Evolutionary conservation across 768 basidiomycete genomes (phyloP).

Genomic region (Suillus decipiens): DNA sequence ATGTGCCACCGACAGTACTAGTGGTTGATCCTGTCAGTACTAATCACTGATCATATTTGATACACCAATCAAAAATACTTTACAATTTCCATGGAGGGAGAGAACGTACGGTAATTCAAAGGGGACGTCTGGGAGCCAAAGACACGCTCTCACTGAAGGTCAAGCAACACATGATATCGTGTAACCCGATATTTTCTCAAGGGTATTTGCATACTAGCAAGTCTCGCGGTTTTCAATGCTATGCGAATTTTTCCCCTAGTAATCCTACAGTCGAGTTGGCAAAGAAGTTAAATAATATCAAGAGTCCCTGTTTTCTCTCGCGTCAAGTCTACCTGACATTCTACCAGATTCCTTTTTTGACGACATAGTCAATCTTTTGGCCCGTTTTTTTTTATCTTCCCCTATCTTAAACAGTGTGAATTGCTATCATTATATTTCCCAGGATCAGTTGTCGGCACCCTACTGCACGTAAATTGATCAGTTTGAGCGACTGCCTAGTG

Average conservation of each 20-base stretch:
- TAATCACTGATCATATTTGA: neutral
- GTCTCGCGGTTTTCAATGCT: conserved; percentile 21
- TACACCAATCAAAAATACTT: neutral
- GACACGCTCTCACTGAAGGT: conserved; percentile 41
- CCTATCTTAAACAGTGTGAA: conserved; percentile 42
- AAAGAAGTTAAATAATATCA: conserved; percentile 51
- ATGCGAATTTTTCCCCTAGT: conserved; percentile 34
- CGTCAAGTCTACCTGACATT: conserved; percentile 62
- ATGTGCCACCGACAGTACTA: neutral
- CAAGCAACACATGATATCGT: conserved; percentile 69
- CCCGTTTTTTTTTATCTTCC: neutral
- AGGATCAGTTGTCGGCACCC: conserved; percentile 50
- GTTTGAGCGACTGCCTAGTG: neutral
- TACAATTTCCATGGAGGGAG: neutral
- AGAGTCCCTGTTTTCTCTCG: conserved; percentile 75
- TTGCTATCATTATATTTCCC: neutral
- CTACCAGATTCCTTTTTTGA: conserved; percentile 60
- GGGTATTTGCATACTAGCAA: conserved; percentile 68
- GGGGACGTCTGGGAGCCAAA: conserved; percentile 44
- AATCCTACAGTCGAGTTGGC: conserved; percentile 60
- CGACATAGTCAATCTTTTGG: conserved; percentile 58
- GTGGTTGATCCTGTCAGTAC: neutral
- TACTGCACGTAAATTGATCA: conserved; percentile 30
- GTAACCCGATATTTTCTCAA: conserved; percentile 72
- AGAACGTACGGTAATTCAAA: conserved; percentile 79